Base-by-base conservation (phyloP, 2,329 filamentous ascomycete genomes). In the Fusarium austroafricanum region DNA sequence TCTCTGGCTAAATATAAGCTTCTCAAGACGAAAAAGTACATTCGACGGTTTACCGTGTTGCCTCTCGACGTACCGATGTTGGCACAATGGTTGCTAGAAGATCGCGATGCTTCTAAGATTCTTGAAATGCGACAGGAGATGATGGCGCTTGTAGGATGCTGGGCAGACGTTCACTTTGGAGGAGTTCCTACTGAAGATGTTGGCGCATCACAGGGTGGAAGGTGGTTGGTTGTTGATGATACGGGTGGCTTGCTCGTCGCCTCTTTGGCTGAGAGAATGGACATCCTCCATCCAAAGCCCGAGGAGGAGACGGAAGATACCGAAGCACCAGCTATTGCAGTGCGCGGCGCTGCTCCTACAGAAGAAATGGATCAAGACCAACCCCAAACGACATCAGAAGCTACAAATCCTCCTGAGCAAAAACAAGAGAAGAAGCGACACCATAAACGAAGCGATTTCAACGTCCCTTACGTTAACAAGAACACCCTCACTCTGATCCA, bases 1-100 rank as follows among this genome's bases (percentile, higher is more conserved):
- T 96, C 94, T 4, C 83, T 97, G 59, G 94, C 95, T 42, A 99
- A 99, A 79, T 99, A 99, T 80, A 97, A 96, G 75, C 83, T 98
- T 18, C 85, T 97, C 44, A 99, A 99, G 82, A 91, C 92, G 68
- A 94, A 90, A 77, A 99, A 99, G 80, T 98, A 97, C 77, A 86
- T 98, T 67, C 90, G 92, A 73, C 86, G 94, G 14, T 98, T 99
- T 75, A 93, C 92, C 0, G 88, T 96, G 2, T 79, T 97, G 51
- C 95, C 95, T 1, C 81, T 98, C 71, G 94, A 97, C 75, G 89
- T 96, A 15, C 85, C 89, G 1, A 85, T 89, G 67, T 82, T 98
- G 65, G 89, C 89, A 20, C 87, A 93, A 70, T 96, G 91, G 83
- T 84, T 95, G 74, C 80, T 97, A 49, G 84, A 90, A 57, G 92